Evolutionary conservation across 257 asterid genomes (phyloP).

Genomic region (Asclepias syriaca): DNA sequence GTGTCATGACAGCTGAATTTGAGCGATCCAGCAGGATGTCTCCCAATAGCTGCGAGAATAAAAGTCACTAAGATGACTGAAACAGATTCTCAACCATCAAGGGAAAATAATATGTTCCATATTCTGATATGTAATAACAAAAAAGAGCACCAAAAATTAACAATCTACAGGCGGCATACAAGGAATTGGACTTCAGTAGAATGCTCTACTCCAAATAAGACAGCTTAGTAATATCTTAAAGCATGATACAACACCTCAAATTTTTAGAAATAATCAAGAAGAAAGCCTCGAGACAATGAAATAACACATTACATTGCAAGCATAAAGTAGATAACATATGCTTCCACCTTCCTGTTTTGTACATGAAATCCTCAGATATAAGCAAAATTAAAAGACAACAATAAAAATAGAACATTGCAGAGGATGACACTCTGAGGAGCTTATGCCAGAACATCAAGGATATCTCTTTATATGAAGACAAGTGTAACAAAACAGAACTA

Average conservation of each 20-base stretch:
- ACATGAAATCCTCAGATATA: too few species aligned
- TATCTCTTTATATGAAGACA: neutral
- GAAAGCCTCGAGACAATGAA: neutral
- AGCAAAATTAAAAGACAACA: too few species aligned
- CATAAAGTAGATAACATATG: neutral
- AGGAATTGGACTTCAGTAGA: too few species aligned
- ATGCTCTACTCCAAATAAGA: too few species aligned
- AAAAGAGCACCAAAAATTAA: neutral
- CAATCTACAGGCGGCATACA: too few species aligned
- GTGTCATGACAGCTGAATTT: conserved; percentile 77
- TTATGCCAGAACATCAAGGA: too few species aligned
- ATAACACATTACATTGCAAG: neutral
- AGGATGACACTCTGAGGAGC: too few species aligned
- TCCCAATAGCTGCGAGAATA: conserved; percentile 60
- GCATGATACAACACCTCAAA: neutral
- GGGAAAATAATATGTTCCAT: neutral
- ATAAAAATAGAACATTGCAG: too few species aligned
- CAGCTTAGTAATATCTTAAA: too few species aligned
- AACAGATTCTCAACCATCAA: neutral
- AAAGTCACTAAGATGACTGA: neutral
- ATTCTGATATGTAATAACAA: neutral
- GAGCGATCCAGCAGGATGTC: conserved; percentile 90
- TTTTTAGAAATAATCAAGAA: neutral
- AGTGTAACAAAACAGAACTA: neutral
- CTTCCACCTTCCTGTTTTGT: neutral